A percentile compares a stretch with the other conserved stretches of the same genome.
These are phyloP conservation scores for Ceratonia siliqua DNA, from an alignment of 306 rosid genomes.

Conservation along the genomic window DNA sequence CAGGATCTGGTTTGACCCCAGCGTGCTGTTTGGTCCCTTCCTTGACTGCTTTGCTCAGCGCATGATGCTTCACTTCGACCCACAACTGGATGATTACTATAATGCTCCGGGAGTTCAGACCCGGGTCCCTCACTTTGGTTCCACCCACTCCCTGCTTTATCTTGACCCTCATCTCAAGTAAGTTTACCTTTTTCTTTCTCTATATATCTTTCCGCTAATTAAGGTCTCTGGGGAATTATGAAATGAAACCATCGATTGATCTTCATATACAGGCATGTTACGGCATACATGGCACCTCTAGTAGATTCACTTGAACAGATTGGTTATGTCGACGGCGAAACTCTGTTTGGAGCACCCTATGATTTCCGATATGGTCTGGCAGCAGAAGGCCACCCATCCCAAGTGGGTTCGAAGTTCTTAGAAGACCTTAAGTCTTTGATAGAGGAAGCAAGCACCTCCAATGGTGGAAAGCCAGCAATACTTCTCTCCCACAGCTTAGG, in stretches of 20 bases:
- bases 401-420: slow-evolving; percentile 74
- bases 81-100: slow-evolving; percentile 55
- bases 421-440: slow-evolving; percentile 68
- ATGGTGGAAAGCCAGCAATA: slow-evolving; percentile 70
- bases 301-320: slow-evolving; percentile 59
- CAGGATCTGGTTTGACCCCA: slow-evolving; percentile 84
- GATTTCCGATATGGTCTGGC: slow-evolving; percentile 94
- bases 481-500: slow-evolving; percentile 88
- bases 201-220: background rate
- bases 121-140: slow-evolving; percentile 74
- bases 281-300: slow-evolving; percentile 71
- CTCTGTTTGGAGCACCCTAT: slow-evolving; percentile 88
- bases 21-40: slow-evolving; percentile 66
- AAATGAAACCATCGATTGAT: no score
- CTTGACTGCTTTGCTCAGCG: slow-evolving; percentile 79
- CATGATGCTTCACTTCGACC: slow-evolving; percentile 73
- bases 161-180: slow-evolving; percentile 82
- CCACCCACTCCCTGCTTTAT: slow-evolving; percentile 66
- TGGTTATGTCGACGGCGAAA: slow-evolving; percentile 68
- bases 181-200: background rate
- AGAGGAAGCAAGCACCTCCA: slow-evolving; percentile 68
- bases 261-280: slow-evolving; percentile 46
- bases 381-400: slow-evolving; percentile 61
- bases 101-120: slow-evolving; percentile 74
- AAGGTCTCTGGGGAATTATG: background rate